These are phyloP conservation scores for Boletus pseudo-olivaceus DNA, from an alignment of 768 basidiomycete genomes.

Conservation along the genomic window DNA sequence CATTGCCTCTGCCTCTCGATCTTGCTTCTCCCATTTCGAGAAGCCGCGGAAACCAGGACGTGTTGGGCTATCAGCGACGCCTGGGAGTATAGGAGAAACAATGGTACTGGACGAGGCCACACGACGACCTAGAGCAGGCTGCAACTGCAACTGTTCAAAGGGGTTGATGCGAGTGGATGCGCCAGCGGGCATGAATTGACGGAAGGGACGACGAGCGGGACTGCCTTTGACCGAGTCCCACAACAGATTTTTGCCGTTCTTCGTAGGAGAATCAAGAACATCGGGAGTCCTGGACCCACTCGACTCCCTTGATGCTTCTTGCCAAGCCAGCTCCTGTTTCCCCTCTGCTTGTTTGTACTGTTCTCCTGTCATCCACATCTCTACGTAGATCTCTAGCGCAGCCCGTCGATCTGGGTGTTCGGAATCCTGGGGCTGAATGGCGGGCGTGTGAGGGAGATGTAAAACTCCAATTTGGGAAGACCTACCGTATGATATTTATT, in stretches of 20 bases:
- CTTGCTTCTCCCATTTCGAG: conserved; percentile 86
- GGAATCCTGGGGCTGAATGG: conserved; percentile 67
- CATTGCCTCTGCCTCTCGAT: conserved; percentile 77
- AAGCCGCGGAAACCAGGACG: conserved; percentile 43
- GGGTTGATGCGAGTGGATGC: conserved; percentile 48
- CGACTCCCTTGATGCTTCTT: conserved; percentile 47
- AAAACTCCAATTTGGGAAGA: not conserved
- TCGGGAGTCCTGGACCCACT: conserved; percentile 44
- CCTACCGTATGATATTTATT: conserved; percentile 73
- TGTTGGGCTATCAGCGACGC: conserved; percentile 57
- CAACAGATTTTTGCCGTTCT: conserved; percentile 62
- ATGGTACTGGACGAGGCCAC: conserved; percentile 36
- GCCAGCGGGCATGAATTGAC: conserved; percentile 46
- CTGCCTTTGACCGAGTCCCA: conserved; percentile 60
- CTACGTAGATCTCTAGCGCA: conserved; percentile 70
- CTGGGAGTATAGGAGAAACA: conserved; percentile 25
- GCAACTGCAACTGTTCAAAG: conserved; percentile 36
- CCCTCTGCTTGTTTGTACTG: conserved; percentile 65
- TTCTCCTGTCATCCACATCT: conserved; percentile 74
- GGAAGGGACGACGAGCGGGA: conserved; percentile 39
- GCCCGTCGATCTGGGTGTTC: conserved; percentile 70
- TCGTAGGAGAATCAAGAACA: conserved; percentile 34
- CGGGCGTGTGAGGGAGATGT: conserved; percentile 6
- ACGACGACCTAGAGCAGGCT: conserved; percentile 41
- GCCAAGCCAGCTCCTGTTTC: conserved; percentile 62